phyloP scores from a whole-genome alignment of 2,329 filamentous ascomycete species.

The Ophiocordyceps camponoti-leonardi region DNA sequence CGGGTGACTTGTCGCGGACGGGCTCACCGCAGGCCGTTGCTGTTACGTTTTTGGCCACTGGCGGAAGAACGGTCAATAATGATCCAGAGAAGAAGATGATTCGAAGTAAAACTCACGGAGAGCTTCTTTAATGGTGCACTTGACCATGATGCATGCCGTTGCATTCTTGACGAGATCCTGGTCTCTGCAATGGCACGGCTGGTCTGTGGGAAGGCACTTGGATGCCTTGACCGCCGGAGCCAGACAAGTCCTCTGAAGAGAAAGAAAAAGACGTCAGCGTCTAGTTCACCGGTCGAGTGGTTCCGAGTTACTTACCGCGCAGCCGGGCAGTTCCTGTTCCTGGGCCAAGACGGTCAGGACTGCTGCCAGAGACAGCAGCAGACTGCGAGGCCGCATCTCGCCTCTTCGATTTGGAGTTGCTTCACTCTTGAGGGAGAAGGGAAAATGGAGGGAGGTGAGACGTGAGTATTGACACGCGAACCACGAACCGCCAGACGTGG shows the following conservation, averaged over 20 bases:
- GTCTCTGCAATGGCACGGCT: constrained; percentile 15
- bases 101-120: constrained; percentile 9
- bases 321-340: not conserved
- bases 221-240: not conserved
- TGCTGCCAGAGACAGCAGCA: not conserved
- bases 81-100: not conserved
- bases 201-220: constrained; percentile 5
- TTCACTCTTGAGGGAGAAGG: not conserved
- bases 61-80: not conserved
- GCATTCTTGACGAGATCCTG: constrained; percentile 8
- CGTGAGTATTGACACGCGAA: too few species aligned
- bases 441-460: not conserved
- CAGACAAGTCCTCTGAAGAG: not conserved
- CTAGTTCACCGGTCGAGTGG: not conserved
- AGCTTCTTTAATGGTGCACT: constrained; percentile 13
- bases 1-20: constrained; percentile 13
- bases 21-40: constrained; percentile 5
- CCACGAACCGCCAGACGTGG: too few species aligned
- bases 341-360: not conserved
- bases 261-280: not conserved
- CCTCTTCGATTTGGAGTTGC: too few species aligned
- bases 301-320: not conserved
- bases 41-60: constrained; percentile 12
- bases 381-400: not conserved
- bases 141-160: constrained; percentile 10